Conservation (phyloP, 1,284 basidiomycete species). For the Pseudozyma pruni region DNA sequence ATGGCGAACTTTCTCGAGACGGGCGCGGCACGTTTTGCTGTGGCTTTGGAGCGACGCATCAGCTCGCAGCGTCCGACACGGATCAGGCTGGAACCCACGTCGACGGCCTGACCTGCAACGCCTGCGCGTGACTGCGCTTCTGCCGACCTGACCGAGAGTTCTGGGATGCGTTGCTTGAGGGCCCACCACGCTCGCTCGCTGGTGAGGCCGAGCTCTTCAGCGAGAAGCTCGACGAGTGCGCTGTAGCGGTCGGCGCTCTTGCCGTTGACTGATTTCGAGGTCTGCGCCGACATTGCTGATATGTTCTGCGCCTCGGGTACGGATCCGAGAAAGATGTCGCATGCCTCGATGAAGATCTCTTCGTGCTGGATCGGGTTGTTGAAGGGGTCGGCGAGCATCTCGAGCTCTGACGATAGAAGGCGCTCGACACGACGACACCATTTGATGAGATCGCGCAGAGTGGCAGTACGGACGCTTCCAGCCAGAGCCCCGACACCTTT, state of each 20-base stretch:
- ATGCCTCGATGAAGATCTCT: slow-evolving; percentile 87
- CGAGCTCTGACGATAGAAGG: slow-evolving; percentile 65
- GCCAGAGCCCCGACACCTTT: slow-evolving; percentile 11
- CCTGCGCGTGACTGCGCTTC: no score
- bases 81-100: slow-evolving; percentile 23
- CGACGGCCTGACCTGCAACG: neutral
- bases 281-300: neutral
- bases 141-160: slow-evolving; percentile 41
- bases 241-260: slow-evolving; percentile 41
- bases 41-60: slow-evolving; percentile 27
- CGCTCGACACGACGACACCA: slow-evolving; percentile 81
- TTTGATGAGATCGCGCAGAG: slow-evolving; percentile 87
- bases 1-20: slow-evolving; percentile 76
- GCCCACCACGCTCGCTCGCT: slow-evolving; percentile 59
- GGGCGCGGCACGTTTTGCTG: slow-evolving; percentile 26
- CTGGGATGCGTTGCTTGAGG: slow-evolving; percentile 54
- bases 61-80: slow-evolving; percentile 49
- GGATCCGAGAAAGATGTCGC: slow-evolving; percentile 90
- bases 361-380: slow-evolving; percentile 85
- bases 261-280: slow-evolving; percentile 17
- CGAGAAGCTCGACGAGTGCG: slow-evolving; percentile 48
- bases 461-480: slow-evolving; percentile 66
- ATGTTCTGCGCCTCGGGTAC: slow-evolving; percentile 29
- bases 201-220: slow-evolving; percentile 52
- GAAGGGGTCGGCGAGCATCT: slow-evolving; percentile 38